Evolutionary conservation across 2,329 filamentous ascomycete genomes (phyloP).

Genomic region (Tolypocladium sp.): DNA sequence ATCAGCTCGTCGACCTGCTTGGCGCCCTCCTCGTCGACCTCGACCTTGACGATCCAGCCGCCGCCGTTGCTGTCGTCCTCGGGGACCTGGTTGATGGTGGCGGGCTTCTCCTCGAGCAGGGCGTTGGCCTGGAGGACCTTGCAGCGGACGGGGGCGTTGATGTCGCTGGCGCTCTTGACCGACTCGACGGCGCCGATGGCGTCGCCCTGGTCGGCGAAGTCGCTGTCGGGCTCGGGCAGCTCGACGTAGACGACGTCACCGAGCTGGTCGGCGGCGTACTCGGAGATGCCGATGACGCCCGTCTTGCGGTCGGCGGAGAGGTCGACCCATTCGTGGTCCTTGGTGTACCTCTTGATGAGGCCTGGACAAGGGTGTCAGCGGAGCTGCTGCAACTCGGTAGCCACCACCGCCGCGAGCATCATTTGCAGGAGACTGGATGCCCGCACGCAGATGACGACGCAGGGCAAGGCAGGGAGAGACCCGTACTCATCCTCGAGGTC

Average conservation of each 20-base stretch:
- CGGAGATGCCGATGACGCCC: slow-evolving; percentile 75
- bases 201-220: slow-evolving; percentile 66
- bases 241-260: slow-evolving; percentile 98
- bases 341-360: slow-evolving; percentile 76
- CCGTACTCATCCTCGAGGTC: slow-evolving; percentile 27
- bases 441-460: not conserved
- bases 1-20: slow-evolving; percentile 69
- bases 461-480: not conserved
- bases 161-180: slow-evolving; percentile 96
- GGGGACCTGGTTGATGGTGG: slow-evolving; percentile 79
- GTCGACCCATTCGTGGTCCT: slow-evolving; percentile 98
- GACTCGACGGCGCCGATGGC: slow-evolving; percentile 92
- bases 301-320: slow-evolving; percentile 73
- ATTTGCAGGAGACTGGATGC: not conserved
- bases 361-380: slow-evolving; percentile 27
- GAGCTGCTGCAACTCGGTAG: not conserved
- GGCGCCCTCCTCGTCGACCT: slow-evolving; percentile 56
- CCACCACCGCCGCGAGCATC: not conserved
- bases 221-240: slow-evolving; percentile 60
- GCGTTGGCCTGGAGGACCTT: slow-evolving; percentile 67
- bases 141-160: slow-evolving; percentile 79
- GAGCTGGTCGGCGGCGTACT: slow-evolving; percentile 84
- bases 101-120: slow-evolving; percentile 73
- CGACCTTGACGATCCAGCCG: slow-evolving; percentile 88
- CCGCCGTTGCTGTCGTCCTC: slow-evolving; percentile 68